phyloP scores from a whole-genome alignment of 805 yeast genomes.

The Candida hungchunana region DNA sequence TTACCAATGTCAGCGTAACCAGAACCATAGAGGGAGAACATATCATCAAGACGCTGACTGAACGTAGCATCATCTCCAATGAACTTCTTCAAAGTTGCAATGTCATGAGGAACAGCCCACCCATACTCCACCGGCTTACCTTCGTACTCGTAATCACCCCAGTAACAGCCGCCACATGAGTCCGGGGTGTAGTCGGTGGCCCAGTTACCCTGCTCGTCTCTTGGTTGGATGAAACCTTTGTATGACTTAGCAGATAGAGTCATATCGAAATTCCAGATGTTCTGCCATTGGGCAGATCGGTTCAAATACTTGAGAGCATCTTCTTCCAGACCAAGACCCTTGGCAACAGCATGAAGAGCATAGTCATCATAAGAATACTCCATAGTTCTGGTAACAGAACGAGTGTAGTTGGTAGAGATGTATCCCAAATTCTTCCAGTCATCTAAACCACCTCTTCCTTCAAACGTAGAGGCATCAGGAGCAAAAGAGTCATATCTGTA shows the following conservation, averaged over 20 bases:
- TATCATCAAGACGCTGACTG: constrained; percentile 31
- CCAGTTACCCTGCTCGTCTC: constrained; percentile 29
- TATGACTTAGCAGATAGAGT: constrained; percentile 20
- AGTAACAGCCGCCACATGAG: constrained; percentile 32
- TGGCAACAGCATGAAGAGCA: constrained; percentile 31
- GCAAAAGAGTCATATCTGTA: constrained; percentile 27
- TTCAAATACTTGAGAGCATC: constrained; percentile 28
- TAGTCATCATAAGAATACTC: constrained; percentile 36
- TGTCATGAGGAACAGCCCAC: constrained; percentile 35
- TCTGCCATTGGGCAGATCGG: constrained; percentile 34
- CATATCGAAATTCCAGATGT: constrained; percentile 32
- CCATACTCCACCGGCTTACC: constrained; percentile 34
- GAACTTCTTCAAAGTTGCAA: constrained; percentile 25
- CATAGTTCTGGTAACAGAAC: constrained; percentile 34
- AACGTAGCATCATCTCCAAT: constrained; percentile 29
- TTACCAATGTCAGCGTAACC: constrained; percentile 33
- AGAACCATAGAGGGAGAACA: constrained; percentile 30
- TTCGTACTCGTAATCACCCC: constrained; percentile 33
- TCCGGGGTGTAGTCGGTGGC: constrained; percentile 29
- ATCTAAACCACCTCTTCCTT: constrained; percentile 34
- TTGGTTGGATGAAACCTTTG: constrained; percentile 34
- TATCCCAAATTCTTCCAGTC: constrained; percentile 33
- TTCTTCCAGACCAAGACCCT: constrained; percentile 25
- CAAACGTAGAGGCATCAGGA: constrained; percentile 28
- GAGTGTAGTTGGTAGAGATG: constrained; percentile 29